Evolutionary conservation across 306 rosid species (phyloP).

Genomic region (Aeschynomene evenia): DNA sequence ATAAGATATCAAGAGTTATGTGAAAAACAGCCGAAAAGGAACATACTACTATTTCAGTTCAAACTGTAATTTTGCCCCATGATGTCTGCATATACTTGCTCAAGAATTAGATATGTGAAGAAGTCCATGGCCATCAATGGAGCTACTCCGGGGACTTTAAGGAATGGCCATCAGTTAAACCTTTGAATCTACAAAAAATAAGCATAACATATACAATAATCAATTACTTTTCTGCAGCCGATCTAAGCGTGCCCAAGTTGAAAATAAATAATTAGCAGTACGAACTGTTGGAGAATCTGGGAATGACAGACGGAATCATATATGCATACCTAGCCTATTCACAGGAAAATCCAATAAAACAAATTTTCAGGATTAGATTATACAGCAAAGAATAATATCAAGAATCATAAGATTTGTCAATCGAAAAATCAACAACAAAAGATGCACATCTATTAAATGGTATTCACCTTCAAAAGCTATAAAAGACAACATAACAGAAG

Average conservation of each 20-base stretch:
- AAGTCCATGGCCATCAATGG: conserved; percentile 36
- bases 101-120: conserved; percentile 36
- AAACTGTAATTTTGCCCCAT: conserved; percentile 33
- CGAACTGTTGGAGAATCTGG: background rate
- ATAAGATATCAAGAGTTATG: conserved; percentile 22
- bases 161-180: conserved; percentile 45
- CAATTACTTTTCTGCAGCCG: background rate
- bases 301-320: background rate
- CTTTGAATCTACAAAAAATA: conserved; percentile 58
- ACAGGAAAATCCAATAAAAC: conserved; percentile 19
- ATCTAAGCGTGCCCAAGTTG: background rate
- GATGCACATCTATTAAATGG: background rate
- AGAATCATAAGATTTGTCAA: background rate
- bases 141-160: conserved; percentile 34
- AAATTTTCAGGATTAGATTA: conserved; percentile 14
- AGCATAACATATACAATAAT: conserved; percentile 29
- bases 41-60: conserved; percentile 28
- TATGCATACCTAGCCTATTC: background rate
- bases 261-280: background rate
- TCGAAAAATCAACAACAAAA: conserved; percentile 7
- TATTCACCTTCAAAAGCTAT: background rate
- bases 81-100: conserved; percentile 39
- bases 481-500: conserved; percentile 6
- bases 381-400: conserved; percentile 7
- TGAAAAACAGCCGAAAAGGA: conserved; percentile 29